A percentile compares a stretch with the other conserved stretches of the same genome.
phyloP scores from a whole-genome alignment of 2,329 filamentous ascomycete genomes.

The Colletotrichum liriopes region DNA sequence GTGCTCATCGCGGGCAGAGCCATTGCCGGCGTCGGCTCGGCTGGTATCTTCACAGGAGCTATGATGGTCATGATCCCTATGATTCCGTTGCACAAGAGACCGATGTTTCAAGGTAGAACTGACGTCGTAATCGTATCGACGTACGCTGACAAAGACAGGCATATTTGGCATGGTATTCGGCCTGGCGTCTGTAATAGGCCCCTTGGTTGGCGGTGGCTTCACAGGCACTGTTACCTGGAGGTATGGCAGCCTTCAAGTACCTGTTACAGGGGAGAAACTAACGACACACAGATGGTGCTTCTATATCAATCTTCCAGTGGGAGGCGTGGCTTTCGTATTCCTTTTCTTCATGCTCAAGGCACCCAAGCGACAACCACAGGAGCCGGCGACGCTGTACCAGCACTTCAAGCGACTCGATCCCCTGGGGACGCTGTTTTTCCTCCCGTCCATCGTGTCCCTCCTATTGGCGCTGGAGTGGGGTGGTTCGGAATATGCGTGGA shows the following conservation, averaged over 20 bases:
- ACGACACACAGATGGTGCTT: conserved; percentile 65
- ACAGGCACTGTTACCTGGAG: conserved; percentile 65
- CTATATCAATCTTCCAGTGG: conserved; percentile 72
- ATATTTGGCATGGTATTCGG: conserved; percentile 71
- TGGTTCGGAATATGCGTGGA: conserved; percentile 68
- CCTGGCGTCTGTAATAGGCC: conserved; percentile 68
- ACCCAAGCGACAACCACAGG: conserved; percentile 51
- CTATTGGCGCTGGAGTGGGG: conserved; percentile 77
- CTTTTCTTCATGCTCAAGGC: conserved; percentile 65
- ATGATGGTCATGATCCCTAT: conserved; percentile 71
- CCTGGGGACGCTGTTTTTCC: conserved; percentile 71
- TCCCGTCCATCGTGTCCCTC: conserved; percentile 72
- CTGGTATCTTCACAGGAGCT: conserved; percentile 71
- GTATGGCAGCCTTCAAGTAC: conserved; percentile 43
- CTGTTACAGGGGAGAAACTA: neutral
- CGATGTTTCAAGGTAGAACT: conserved; percentile 66
- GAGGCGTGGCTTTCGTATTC: conserved; percentile 64
- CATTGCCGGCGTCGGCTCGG: conserved; percentile 69
- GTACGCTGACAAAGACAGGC: conserved; percentile 46
- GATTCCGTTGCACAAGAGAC: conserved; percentile 73
- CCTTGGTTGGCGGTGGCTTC: conserved; percentile 69
- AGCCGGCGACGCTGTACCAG: conserved; percentile 53
- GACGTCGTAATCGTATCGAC: neutral
- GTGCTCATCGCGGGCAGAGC: conserved; percentile 71
- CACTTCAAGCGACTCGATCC: conserved; percentile 71